Conservation (phyloP, 2,329 filamentous ascomycete species). For the Aspergillus puulaauensis region DNA sequence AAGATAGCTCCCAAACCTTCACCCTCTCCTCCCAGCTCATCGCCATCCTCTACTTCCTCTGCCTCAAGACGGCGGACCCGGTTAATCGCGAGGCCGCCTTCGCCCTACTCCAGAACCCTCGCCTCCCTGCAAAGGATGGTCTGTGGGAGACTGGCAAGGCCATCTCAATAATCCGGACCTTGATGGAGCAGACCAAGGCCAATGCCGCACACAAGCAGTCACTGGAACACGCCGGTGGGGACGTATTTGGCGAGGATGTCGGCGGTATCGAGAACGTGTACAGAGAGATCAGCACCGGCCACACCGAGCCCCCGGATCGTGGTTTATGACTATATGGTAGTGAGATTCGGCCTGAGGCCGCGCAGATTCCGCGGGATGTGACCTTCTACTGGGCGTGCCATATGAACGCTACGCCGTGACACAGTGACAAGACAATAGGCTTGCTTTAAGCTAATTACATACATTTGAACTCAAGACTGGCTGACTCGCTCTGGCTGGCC, state of each 20-base stretch:
- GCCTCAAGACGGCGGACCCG: conserved; percentile 19
- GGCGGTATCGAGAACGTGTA: neutral
- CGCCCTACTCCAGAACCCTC: conserved; percentile 16
- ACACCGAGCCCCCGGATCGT: neutral
- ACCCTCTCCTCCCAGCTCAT: conserved; percentile 25
- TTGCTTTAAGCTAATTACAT: no score
- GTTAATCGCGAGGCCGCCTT: conserved; percentile 14
- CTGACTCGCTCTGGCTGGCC: neutral
- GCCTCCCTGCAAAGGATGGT: conserved; percentile 19
- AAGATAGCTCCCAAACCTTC: conserved; percentile 13
- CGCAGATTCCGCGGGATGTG: neutral
- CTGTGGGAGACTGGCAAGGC: conserved; percentile 23
- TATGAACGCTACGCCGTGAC: neutral
- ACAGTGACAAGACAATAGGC: no score
- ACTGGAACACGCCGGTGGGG: neutral
- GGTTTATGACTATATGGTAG: neutral
- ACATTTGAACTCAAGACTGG: no score
- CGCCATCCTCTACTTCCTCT: conserved; percentile 23
- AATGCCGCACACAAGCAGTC: neutral
- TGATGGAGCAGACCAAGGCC: neutral
- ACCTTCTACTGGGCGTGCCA: neutral
- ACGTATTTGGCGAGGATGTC: neutral
- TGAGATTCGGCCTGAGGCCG: neutral
- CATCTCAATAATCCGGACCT: conserved; percentile 10
- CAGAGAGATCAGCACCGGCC: neutral